Evolutionary conservation across 2,329 filamentous ascomycete genomes (phyloP), one percentile per base, ranked within the genome.

Genomic region (Zasmidium cellare): DNA sequence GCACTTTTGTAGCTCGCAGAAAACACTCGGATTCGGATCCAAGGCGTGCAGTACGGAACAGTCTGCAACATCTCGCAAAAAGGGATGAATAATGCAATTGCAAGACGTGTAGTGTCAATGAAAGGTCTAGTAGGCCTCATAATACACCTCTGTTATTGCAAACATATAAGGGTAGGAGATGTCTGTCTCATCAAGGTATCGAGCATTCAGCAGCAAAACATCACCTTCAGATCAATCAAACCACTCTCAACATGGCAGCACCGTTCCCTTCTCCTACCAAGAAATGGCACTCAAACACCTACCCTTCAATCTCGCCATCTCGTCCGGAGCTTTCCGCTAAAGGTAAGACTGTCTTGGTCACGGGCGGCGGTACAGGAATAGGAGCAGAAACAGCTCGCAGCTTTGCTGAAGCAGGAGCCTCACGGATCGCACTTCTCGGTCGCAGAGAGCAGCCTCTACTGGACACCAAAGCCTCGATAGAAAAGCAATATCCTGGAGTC

Each of bases 341-440:
- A 55, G 76, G 73, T 50, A 80, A 78, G 59, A 72, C 64, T 2
- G 65, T 79, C 3, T 1, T 79, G 2, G 62, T 79, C 14, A 82
- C 79, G 2, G 79, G 78, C 19, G 78, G 75, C 0, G 77, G 78
- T 2, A 75, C 66, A 11, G 79, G 79, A 6, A 81, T 82, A 38
- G 79, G 79, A 31, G 71, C 70, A 45, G 75, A 71, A 49, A 80
- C 74, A 5, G 77, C 77, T 5, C 67, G 52, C 22, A 67, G 64
- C 60, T 82, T 81, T 53, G 79, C 79, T 11, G 47, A 68, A 61
- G 77, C 80, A 55, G 77, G 78, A 7, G 78, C 78, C 1, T 67
- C 73, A 46, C 68, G 69, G 0, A 77, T 83, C 49, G 73, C 72
- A 9, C 70, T 83, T 6, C 64, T 81, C 1, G 79, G 79, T 22